Base-by-base conservation (phyloP, 2,329 filamentous ascomycete genomes). In the Fusarium succisae region DNA sequence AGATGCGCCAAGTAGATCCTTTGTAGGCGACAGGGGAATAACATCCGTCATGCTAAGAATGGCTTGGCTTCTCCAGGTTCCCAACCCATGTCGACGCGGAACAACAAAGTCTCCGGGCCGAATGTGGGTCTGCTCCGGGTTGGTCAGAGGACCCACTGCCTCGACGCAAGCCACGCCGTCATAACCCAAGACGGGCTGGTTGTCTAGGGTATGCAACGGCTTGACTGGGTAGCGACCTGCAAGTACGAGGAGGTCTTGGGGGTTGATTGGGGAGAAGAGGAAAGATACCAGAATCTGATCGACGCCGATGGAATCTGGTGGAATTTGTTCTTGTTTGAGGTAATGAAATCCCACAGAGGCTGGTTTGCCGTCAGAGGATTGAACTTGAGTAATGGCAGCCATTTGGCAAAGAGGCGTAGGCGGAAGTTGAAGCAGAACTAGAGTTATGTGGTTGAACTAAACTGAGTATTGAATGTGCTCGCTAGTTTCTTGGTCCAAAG, bases 161-260 rank as follows among this genome's bases (percentile, higher is more conserved):
- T 66, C 50, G 1, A 72, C 66, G 18, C 63, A 38, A 18, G 57
- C 69, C 35, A 72, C 62, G 24, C 57, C 69, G 39, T 72, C 69
- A 48, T 63, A 72, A 4, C 69, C 69, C 14, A 66, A 37, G 1
- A 72, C 20, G 5, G 54, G 39, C 35, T 70, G n/a, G 12, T 20
- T 56, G 18, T 70, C 43, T n/a, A 63, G 51, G 30, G 58, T 45
- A 53, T 58, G 50, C 32, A 51, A 45, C 17, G 69, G 69, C 20
- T 66, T 70, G 15, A 72, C 66, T 17, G 69, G 69, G 41, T 72
- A 72, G 8, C 47, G 45, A 17, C 66, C 69, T 35, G 69, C 66
- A 28, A 72, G 55, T 1, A 72, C 69, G 9, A 66, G 39, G 8
- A 59, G 66, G 43, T 72, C 69, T 56, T 66, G 69, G 9, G 69